These are phyloP conservation scores for Yamadazyma ubonensis DNA, from an alignment of 805 yeast genomes.

Conservation along the genomic window DNA sequence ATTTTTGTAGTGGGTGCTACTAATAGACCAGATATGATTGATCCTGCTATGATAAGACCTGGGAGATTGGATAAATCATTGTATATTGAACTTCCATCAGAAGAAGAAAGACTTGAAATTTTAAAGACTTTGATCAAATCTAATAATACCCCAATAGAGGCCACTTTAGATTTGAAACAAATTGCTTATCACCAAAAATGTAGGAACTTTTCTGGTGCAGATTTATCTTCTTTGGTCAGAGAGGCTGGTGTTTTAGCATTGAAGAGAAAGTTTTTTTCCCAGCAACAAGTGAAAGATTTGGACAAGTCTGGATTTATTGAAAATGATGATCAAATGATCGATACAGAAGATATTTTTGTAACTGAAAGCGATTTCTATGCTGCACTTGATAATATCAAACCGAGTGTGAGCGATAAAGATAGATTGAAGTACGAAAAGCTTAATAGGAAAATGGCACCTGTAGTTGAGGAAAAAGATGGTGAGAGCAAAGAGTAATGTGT, in stretches of 20 bases:
- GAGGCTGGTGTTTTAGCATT: constrained; percentile 93
- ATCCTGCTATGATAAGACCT: constrained; percentile 96
- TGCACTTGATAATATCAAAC: constrained; percentile 77
- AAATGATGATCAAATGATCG: constrained; percentile 16
- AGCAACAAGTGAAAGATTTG: constrained; percentile 38
- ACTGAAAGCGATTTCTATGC: constrained; percentile 61
- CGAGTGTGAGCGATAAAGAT: constrained; percentile 87
- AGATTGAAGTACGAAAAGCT: constrained; percentile 72
- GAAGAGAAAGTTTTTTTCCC: constrained; percentile 64
- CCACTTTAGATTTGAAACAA: constrained; percentile 55
- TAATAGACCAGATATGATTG: constrained; percentile 96
- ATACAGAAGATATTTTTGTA: constrained; percentile 50
- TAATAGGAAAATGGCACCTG: constrained; percentile 59
- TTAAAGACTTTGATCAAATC: constrained; percentile 69
- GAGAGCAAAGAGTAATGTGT: constrained; percentile 3
- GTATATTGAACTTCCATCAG: constrained; percentile 84
- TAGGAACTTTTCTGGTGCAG: constrained; percentile 94
- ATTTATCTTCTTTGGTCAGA: constrained; percentile 83
- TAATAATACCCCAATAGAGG: constrained; percentile 72
- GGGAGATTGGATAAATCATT: constrained; percentile 93
- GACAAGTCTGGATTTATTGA: constrained; percentile 38
- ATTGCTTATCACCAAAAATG: constrained; percentile 79
- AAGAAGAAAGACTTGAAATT: constrained; percentile 77
- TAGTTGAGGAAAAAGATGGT: constrained; percentile 10
- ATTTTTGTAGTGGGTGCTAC: constrained; percentile 96